Base-by-base conservation (phyloP, 2,329 filamentous ascomycete genomes). In the Fusarium irregulare region DNA sequence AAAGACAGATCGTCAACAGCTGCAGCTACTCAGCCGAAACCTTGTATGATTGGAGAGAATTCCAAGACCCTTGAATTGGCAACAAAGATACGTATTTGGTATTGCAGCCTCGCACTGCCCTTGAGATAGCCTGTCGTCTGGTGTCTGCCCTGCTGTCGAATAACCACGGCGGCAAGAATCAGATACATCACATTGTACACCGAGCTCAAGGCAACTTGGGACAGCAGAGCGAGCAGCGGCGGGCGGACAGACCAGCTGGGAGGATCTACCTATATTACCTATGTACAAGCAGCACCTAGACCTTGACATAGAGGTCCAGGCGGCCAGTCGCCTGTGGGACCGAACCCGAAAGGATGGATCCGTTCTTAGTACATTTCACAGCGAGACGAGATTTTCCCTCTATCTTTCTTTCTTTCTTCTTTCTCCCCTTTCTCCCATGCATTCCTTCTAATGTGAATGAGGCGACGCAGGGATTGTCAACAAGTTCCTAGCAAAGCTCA, bases 281-380 rank as follows among this genome's bases (percentile, higher is more conserved):
- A 40, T 48, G 23, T 21, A 27, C 34, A n/a, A 37, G 32, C 21
- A 34, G 32, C 21, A 34, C 30, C 21, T 18, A 21, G 45, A 49
- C 48, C 13, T 37, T 37, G 32, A 44, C 28, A 34, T 56, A 54
- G 51, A 62, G 34, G 34, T 37, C 34, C 42, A 45, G 51, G 58
- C n/a, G 47, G 41, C 42, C 54, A 45, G 32, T 55, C 42, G 21
- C 45, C 12, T 42, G 53, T 56, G 51, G 65, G 53, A 56, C 54
- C 34, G 49, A 67, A 41, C 48, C 48, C 27, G 62, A 70, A 34
- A 49, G 50, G 37, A 64, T 63, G 60, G 41, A 47, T 37, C 61
- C 48, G 42, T 56, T 32, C 44, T 37, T 40, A 65, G 41, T 12
- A 45, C 14, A 37, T n/a, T 37, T 37, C 37, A 62, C 67, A 64